These are phyloP conservation scores for Stevia rebaudiana DNA, from an alignment of 140 eudicot species.

Conservation along the genomic window DNA sequence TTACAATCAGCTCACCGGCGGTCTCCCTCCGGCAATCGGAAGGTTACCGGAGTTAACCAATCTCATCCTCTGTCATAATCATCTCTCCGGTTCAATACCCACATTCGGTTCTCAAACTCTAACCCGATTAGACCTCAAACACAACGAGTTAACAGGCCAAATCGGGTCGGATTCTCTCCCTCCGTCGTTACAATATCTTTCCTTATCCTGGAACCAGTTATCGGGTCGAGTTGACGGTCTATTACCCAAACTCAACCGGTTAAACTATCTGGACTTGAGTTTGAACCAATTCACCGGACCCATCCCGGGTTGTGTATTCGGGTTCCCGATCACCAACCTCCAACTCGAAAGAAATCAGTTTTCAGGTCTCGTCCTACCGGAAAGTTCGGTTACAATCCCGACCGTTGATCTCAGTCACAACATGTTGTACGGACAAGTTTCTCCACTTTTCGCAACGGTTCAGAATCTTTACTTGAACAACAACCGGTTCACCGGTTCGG, in stretches of 20 bases:
- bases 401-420: slow-evolving; percentile 85
- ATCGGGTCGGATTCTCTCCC: slow-evolving; percentile 42
- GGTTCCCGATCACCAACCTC: slow-evolving; percentile 61
- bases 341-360: slow-evolving; percentile 72
- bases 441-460: slow-evolving; percentile 74
- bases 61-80: slow-evolving; percentile 72
- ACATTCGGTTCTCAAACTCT: slow-evolving; percentile 37
- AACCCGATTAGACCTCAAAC: slow-evolving; percentile 70
- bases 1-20: slow-evolving; percentile 75
- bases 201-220: slow-evolving; percentile 69
- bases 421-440: slow-evolving; percentile 60
- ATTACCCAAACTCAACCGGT: slow-evolving; percentile 38
- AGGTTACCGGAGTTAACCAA: slow-evolving; percentile 52
- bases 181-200: slow-evolving; percentile 57
- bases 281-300: slow-evolving; percentile 69
- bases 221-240: slow-evolving; percentile 56
- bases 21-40: slow-evolving; percentile 51
- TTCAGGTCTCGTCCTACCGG: slow-evolving; percentile 57
- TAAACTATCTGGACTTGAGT: slow-evolving; percentile 69
- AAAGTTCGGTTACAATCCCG: slow-evolving; percentile 41
- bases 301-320: slow-evolving; percentile 54
- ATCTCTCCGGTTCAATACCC: slow-evolving; percentile 61
- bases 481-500: slow-evolving; percentile 84
- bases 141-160: slow-evolving; percentile 66
- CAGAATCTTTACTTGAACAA: slow-evolving; percentile 67